phyloP scores from a whole-genome alignment of 345 rosid species.

The Moricandia arvensis region DNA sequence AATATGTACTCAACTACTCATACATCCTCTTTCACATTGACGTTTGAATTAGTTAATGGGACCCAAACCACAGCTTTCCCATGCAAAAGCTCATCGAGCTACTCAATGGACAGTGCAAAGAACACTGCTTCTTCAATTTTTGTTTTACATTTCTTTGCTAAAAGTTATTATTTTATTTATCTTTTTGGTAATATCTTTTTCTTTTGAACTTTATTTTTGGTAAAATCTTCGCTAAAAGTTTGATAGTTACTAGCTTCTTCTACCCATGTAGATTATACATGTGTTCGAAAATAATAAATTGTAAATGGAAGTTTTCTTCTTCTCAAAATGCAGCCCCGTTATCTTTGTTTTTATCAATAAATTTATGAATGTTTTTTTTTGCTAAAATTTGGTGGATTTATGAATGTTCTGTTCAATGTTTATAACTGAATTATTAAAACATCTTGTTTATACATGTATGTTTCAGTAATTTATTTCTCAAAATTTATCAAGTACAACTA shows the following conservation, averaged over 20 bases:
- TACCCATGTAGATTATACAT: neutral
- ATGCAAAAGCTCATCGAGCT: slow-evolving; percentile 40
- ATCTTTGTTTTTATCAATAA: neutral
- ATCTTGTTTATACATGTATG: neutral
- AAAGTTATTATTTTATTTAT: no score
- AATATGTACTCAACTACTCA: neutral
- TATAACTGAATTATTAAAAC: neutral
- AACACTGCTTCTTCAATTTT: neutral
- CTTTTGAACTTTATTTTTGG: no score
- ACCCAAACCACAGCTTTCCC: slow-evolving; percentile 27
- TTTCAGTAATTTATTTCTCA: neutral
- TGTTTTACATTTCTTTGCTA: slow-evolving; percentile 3
- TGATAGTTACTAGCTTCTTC: neutral
- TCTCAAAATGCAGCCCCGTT: neutral
- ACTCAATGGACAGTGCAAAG: slow-evolving; percentile 36
- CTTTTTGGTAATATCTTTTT: no score
- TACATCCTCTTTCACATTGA: slow-evolving; percentile 17
- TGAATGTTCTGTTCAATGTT: neutral
- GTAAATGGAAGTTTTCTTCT: neutral
- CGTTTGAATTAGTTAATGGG: slow-evolving; percentile 31
- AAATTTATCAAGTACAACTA: neutral
- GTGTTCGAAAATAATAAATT: no score
- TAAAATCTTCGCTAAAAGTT: slow-evolving; percentile 15
- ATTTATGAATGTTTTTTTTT: neutral
- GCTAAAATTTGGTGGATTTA: no score